phyloP scores from a whole-genome alignment of 2,329 filamentous ascomycete genomes.

The Aspergillus niger region DNA sequence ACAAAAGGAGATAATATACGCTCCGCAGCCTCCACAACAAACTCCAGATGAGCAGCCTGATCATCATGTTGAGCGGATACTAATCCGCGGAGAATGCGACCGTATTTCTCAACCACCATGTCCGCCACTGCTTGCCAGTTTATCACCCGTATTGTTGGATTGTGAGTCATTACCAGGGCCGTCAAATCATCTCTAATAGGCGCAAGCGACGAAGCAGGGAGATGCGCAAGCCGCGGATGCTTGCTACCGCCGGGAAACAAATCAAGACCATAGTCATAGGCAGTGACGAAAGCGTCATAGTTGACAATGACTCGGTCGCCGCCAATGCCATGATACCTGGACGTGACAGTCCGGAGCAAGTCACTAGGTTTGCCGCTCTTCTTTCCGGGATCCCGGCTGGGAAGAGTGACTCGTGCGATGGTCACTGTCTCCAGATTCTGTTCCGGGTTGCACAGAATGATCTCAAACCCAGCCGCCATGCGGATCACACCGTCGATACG shows the following conservation, averaged over 20 bases:
- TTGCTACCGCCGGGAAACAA: neutral
- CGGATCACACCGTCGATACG: neutral
- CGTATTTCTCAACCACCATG: slow-evolving; percentile 1
- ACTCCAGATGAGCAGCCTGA: neutral
- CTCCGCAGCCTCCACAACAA: neutral
- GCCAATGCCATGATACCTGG: neutral
- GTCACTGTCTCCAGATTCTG: neutral
- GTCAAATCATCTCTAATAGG: neutral
- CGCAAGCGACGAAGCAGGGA: neutral
- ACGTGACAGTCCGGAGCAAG: neutral
- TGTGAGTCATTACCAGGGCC: neutral
- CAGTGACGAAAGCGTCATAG: neutral
- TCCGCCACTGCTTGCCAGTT: neutral
- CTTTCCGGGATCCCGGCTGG: neutral
- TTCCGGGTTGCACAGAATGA: neutral
- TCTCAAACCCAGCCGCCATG: neutral
- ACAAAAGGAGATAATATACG: neutral
- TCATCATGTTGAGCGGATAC: neutral
- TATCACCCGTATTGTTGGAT: neutral
- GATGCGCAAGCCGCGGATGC: neutral
- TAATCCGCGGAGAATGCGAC: neutral
- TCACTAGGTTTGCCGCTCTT: neutral
- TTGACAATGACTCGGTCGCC: neutral
- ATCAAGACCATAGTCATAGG: neutral
- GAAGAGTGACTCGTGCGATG: neutral